Evolutionary conservation across 2,329 filamentous ascomycete species (phyloP), one percentile per base, ranked within the genome.

Genomic region (Helotiales sp.): DNA sequence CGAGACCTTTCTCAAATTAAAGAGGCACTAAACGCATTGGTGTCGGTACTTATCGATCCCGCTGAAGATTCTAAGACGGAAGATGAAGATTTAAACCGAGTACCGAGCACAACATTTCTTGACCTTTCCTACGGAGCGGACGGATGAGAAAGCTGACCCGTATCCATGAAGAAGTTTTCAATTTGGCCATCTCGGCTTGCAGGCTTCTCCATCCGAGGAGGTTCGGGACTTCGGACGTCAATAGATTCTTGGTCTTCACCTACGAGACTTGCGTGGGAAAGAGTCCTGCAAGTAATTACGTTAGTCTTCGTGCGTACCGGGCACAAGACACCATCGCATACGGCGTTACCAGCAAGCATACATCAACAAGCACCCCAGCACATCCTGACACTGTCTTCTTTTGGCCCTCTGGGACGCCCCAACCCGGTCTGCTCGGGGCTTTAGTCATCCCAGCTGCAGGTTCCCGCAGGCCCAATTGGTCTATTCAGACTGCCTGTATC

Each of bases 401-500:
- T 7, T 3, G 20, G 52, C 52, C 22, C 20, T 2, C 28, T 22
- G 52, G n/a, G 22, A 57, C 8, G 30, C 20, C 32, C 52, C 1
- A 20, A 28, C 2, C 11, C 24, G 11, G 24, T 50, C 47, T 30
- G n/a, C 40, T 40, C 20, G n/a, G 10, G 32, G n/a, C n/a, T 34
- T 34, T 57, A 24, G 52, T 57, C 30, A 57, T 20, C 52, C n/a
- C 17, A 8, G 30, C 52, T 57, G 52, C 52, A 57, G 24, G 11
- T 11, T 30, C 10, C 17, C 28, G 47, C 15, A 6, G 13, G 10
- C n/a, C n/a, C 52, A 4, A 57, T 40, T 57, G 52, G 52, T 15
- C n/a, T 37, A 57, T 37, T 57, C 52, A 37, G 52, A 57, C 28
- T 57, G 20, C 30, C 52, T 40, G 30, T 37, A 57, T 57, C 10